Base-by-base conservation (phyloP, 2,329 filamentous ascomycete genomes). In the Gliomastix tumulicola region DNA sequence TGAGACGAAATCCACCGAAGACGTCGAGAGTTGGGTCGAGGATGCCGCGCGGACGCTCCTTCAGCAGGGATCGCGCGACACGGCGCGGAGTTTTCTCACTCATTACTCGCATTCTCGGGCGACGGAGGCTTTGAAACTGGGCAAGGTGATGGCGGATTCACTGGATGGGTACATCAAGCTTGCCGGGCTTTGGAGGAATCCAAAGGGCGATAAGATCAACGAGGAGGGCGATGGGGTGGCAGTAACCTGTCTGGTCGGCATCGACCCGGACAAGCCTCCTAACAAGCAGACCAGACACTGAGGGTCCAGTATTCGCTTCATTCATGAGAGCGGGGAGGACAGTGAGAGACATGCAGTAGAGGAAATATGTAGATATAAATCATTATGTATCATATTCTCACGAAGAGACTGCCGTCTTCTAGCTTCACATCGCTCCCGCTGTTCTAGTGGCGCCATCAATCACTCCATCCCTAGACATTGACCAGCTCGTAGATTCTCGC, bases 241-340 rank as follows among this genome's bases (percentile, higher is more conserved):
- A 7, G 53, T 57, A n/a, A 58, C 56, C 32, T 58, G 56, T 31
- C 41, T 58, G 7, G 44, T 58, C n/a, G 56, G 54, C 0, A 41
- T 49, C 23, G 45, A 53, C 33, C 51, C 51, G 12, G 52, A 55
- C 20, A 38, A 47, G 43, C 47, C 49, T 32, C 28, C 35, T 9
- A 16, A 32, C 18, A n/a, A 37, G 12, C 27, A 37, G 21, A n/a
- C n/a, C n/a, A n/a, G n/a, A n/a, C n/a, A n/a, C n/a, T n/a, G 9
- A 25, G 22, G n/a, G n/a, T n/a, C n/a, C n/a, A n/a, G n/a, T n/a
- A n/a, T n/a, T n/a, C n/a, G n/a, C n/a, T n/a, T n/a, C n/a, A n/a
- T n/a, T n/a, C n/a, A n/a, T n/a, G n/a, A n/a, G n/a, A n/a, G n/a
- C n/a, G n/a, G n/a, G n/a, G n/a, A n/a, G n/a, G n/a, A n/a, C n/a